Base-by-base conservation (phyloP, 768 basidiomycete genomes). In the Austroboletus eburneus region DNA sequence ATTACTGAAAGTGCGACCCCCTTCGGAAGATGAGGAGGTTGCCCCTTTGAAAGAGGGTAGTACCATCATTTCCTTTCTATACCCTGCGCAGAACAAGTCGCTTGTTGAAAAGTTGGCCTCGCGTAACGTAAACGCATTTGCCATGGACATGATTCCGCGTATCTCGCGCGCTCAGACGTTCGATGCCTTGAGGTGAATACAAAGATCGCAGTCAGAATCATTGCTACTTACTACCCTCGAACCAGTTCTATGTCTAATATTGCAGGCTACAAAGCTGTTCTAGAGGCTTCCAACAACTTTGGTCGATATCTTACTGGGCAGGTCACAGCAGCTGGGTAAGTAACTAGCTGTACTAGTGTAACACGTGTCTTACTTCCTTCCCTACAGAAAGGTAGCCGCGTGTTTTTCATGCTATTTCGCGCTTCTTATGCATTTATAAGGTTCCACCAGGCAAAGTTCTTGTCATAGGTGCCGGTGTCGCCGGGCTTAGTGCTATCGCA, bases 71-170 rank as follows among this genome's bases (percentile, higher is more conserved):
- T 90, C 88, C 7, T 87, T 93, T 65, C 65, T 93, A 57, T 87
- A 91, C 68, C 88, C 91, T 21, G 72, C 78, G 20, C 88, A 91
- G 69, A 92, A 92, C 69, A 83, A 83, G 64, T 64, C 72, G 30
- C 75, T 85, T 40, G 80, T 92, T 21, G 82, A 91, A 57, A 72
- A 74, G 40, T 70, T 91, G 52, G 77, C 83, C n/a, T 66, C 74
- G 25, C 77, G 79, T 44, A 79, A 79, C 52, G 72, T 84, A 45
- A 88, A 81, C 54, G 80, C 79, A 22, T 87, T 93, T 59, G 89
- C 85, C 45, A 93, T 93, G 91, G 91, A 93, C 61, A 80, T 85
- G 78, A 90, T 93, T 71, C 91, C 91, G 56, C 79, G 91, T 47
- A 91, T 93, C 56, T 91, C 88, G 50, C 80, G 91, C 43, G 91